Base-by-base conservation (phyloP, 2,329 filamentous ascomycete species). In the Exophiala viscosa region DNA sequence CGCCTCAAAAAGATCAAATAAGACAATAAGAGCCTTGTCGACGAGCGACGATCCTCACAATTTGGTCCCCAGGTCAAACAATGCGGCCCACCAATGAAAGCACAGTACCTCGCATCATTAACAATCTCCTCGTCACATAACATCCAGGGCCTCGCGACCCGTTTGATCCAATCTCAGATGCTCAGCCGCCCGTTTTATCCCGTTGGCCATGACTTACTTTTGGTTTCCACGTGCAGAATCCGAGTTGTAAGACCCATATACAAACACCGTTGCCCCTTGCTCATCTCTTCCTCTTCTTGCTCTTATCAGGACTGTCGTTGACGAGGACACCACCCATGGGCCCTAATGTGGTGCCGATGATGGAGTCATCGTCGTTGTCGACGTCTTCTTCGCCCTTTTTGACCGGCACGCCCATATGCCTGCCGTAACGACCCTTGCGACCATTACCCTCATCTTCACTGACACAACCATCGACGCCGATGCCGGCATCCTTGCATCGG, bases 361-460 rank as follows among this genome's bases (percentile, higher is more conserved):
- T 61, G n/a, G 74, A 62, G 23, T 84, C 82, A 32, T 80, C 76
- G 54, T 80, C 80, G 67, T 80, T 80, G 64, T 84, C 75, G 47
- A 55, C 47, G 9, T 61, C 64, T 18, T 76, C 74, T 23, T 64
- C 61, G 14, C 65, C 67, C 65, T 83, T 84, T 71, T 85, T 85
- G 58, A 86, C 78, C 1, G 82, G 74, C 31, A 86, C 82, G 48
- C 84, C 81, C 83, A 86, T 84, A 67, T 86, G 80, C 52, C 84
- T 77, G 54, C 84, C 82, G 64, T 96, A 97, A 52, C 93, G 86
- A 59, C 93, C 93, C 72, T 96, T 97, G 66, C 93, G 87, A 60
- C 92, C 93, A 69, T 97, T 97, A 60, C 90, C 90, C 72, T 99
- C 93, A 64, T 99, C 93, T 71, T 99, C 93, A 70, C 91, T 96